Evolutionary conservation across 202 grass and related monocot genomes (phyloP).

Genomic region (Eragrostis tef): DNA sequence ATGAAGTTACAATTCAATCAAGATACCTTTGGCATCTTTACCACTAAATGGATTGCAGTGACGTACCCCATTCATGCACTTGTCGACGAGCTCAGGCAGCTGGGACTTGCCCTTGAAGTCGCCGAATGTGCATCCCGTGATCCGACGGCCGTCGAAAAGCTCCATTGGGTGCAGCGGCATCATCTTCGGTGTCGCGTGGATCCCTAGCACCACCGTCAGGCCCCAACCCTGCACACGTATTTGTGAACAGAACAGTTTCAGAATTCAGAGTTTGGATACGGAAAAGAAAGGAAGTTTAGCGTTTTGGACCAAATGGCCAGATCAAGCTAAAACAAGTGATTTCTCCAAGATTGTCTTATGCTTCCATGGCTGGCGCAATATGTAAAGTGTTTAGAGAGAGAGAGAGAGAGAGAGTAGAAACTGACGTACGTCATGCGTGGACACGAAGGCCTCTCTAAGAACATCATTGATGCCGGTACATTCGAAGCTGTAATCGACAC

Average conservation of each 20-base stretch:
- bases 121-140: constrained; percentile 63
- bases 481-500: constrained; percentile 92
- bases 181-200: constrained; percentile 69
- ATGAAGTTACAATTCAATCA: neutral
- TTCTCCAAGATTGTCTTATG: no score
- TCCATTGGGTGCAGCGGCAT: constrained; percentile 93
- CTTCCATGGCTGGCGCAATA: no score
- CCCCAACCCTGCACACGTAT: constrained; percentile 70
- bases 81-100: constrained; percentile 65
- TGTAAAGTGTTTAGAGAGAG: no score
- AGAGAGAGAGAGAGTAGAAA: neutral
- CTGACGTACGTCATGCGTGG: constrained; percentile 69
- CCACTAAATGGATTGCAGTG: neutral
- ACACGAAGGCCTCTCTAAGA: constrained; percentile 73
- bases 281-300: neutral
- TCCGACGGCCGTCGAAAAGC: constrained; percentile 71
- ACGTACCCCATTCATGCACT: constrained; percentile 64
- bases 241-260: neutral
- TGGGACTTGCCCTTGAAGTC: constrained; percentile 92
- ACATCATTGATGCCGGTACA: constrained; percentile 69
- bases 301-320: neutral
- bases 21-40: neutral
- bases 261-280: neutral
- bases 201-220: constrained; percentile 69
- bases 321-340: neutral